Conservation (phyloP, 2,329 filamentous ascomycete species). For the Ascochyta clinopodiicola region DNA sequence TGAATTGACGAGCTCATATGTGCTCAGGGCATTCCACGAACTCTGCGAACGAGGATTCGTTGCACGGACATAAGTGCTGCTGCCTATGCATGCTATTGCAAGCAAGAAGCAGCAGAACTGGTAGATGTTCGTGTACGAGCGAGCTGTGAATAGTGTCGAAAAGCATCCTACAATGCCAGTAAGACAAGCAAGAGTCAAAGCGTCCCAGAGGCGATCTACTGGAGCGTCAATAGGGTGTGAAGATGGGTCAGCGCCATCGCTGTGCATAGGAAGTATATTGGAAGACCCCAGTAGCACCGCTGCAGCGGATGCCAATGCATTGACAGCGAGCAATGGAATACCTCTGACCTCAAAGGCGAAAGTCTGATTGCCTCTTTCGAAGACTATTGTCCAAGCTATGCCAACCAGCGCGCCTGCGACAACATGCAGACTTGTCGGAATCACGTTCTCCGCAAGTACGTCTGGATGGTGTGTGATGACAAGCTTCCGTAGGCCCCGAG, state of each 20-base stretch:
- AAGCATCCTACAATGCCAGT: constrained; percentile 23
- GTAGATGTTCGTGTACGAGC: constrained; percentile 29
- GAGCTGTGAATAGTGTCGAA: constrained; percentile 22
- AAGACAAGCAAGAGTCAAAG: constrained; percentile 16
- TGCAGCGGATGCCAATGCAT: constrained; percentile 20
- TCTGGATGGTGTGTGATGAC: constrained; percentile 14
- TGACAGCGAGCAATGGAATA: constrained; percentile 19
- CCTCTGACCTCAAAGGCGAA: constrained; percentile 13
- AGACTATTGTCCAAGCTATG: constrained; percentile 10
- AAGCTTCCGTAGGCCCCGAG: constrained; percentile 22
- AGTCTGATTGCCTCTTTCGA: constrained; percentile 8
- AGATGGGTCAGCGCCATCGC: not conserved
- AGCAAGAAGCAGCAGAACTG: constrained; percentile 26
- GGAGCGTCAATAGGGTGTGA: not conserved
- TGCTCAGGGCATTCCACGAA: not conserved
- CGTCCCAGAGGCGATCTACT: constrained; percentile 7
- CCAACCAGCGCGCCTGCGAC: constrained; percentile 12
- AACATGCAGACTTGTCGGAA: constrained; percentile 1
- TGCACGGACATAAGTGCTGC: not conserved
- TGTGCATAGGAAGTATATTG: constrained; percentile 22
- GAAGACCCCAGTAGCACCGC: constrained; percentile 27
- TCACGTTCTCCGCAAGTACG: not conserved
- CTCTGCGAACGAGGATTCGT: not conserved
- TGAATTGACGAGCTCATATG: constrained; percentile 9
- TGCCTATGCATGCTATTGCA: constrained; percentile 15